Evolutionary conservation across 2,329 filamentous ascomycete species (phyloP), one percentile per base, ranked within the genome.

Genomic region (Madurella mycetomatis): DNA sequence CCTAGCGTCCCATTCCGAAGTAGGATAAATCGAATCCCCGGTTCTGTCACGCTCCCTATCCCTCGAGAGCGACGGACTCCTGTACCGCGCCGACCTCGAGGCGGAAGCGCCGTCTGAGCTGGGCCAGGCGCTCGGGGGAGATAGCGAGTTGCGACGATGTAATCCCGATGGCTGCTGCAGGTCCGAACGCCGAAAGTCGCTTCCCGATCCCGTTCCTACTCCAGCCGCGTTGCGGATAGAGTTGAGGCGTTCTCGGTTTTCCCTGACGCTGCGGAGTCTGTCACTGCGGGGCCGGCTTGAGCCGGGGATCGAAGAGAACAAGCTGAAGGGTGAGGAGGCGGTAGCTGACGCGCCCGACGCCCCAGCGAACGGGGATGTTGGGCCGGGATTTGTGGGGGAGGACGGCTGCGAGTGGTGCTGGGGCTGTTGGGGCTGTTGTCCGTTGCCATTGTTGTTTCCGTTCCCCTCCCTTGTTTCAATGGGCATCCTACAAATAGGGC

Each of bases 401-500:
- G 30, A 5, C 46, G 46, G 31, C 43, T 49, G 7, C 15, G 46
- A 37, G n/a, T 25, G 41, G 39, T 55, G 42, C 19, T 60, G 42
- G 53, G 59, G 32, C 46, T 57, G 25, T 43, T 60, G 42, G 53
- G 59, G 32, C 46, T 57, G 25, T 43, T 53, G 47, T 39, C 59
- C 41, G 52, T n/a, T 57, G 43, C 34, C 54, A 19, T 31, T 8
- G 41, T 42, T 58, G 47, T 47, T 58, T 37, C 48, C 53, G n/a
- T 63, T 56, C 2, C 16, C 37, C 63, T 69, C 71, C 16, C 42
- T 19, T 25, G 17, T 39, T 60, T 81, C 79, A 40, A 84, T 79
- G 2, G 81, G 68, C 15, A 80, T 80, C 40, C 88, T 81, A 66
- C 88, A 92, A 50, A 91, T 86, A 1, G 92, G 92, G 64, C 92